Evolutionary conservation across 208 protist genomes (phyloP), one percentile per base, ranked within the genome.

Genomic region (Leishmania martiniquensis): DNA sequence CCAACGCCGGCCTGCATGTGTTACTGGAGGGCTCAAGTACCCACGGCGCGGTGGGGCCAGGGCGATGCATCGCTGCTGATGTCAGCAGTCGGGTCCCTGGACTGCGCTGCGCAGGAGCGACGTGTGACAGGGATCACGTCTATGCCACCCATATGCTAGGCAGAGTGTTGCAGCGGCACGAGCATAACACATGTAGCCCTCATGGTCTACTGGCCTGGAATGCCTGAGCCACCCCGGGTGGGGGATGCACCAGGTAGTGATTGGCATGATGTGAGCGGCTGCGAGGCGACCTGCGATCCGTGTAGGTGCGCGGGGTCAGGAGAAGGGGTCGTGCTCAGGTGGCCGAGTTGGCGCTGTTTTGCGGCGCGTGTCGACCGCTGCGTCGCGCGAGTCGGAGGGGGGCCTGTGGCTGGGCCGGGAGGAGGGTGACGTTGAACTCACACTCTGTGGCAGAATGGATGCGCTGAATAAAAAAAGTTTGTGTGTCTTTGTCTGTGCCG

Each of bases 401-500:
- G 60, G 17, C 60, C 7, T n/a, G 37, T 25, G 57, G 57, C 37
- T 22, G 60, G 60, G 34, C 6, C 17, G 17, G 20, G 37, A 17
- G 29, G 37, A 37, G 34, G 5, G 60, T 37, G 12, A 34, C 13
- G 60, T 66, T 39, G 12, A 44, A 44, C 32, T 67, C 37, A 44
- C 34, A 13, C 25, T 4, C 15, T 67, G 5, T 44, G 34, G 15
- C 62, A n/a, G 12, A 29, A 25, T 13, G 37, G 4, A n/a, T 34
- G 1, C 25, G 25, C 2, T 70, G 20, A 34, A 29, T 22, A 20
- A 10, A 12, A 70, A 49, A 45, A 22, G 66, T 52, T 52, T 39
- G 17, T 29, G 29, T 76, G 9, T 67, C 15, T 81, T 45, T 67
- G 52, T 81, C 54, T 81, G 52, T 84, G 72, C 80, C 9, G 9